phyloP scores from a whole-genome alignment of 345 rosid genomes.

The Citrus mangshanensis region DNA sequence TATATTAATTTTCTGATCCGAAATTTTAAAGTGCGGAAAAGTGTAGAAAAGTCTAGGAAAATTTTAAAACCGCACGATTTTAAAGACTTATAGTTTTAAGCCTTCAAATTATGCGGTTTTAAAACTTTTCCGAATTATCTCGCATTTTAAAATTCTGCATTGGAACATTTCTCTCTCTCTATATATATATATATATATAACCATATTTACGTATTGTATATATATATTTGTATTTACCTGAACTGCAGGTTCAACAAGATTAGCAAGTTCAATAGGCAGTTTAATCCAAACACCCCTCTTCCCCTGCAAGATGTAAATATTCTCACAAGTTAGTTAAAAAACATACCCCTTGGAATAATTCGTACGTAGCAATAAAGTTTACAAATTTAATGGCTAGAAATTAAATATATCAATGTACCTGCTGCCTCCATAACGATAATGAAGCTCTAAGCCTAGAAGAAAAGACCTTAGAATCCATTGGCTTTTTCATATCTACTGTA shows the following conservation, averaged over 20 bases:
- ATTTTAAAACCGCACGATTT: no score
- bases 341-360: neutral
- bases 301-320: slow-evolving; percentile 36
- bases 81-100: no score
- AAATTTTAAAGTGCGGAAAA: no score
- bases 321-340: neutral
- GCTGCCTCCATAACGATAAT: slow-evolving; percentile 42
- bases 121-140: no score
- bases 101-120: no score
- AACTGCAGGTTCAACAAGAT: slow-evolving; percentile 52
- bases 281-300: slow-evolving; percentile 76
- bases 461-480: slow-evolving; percentile 43
- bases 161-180: no score
- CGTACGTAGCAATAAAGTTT: slow-evolving; percentile 38
- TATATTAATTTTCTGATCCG: no score
- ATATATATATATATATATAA: no score
- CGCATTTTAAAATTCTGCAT: no score
- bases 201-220: no score
- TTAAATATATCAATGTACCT: slow-evolving; percentile 27
- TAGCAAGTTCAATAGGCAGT: slow-evolving; percentile 41
- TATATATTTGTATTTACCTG: slow-evolving; percentile 28
- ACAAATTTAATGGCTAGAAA: slow-evolving; percentile 4
- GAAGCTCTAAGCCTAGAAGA: slow-evolving; percentile 48
- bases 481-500: slow-evolving; percentile 33
- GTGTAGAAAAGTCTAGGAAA: fast-evolving